These are phyloP conservation scores for Prosopis cineraria DNA, from an alignment of 306 rosid genomes.

Conservation along the genomic window DNA sequence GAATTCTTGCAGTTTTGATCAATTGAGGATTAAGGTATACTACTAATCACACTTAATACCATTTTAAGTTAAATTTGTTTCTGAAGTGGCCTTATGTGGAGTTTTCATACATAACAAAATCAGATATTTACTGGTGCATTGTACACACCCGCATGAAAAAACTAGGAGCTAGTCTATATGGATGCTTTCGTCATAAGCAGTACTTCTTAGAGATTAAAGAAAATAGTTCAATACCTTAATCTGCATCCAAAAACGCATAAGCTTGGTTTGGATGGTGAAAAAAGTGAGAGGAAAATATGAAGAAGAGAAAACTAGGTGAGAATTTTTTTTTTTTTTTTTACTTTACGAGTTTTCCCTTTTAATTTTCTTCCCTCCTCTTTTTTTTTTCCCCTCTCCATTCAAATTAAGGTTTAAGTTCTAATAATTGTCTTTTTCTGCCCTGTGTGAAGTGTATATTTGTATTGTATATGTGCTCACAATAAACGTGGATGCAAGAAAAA, in stretches of 20 bases:
- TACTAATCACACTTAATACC: not conserved
- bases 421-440: not conserved
- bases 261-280: too few species aligned
- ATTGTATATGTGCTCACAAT: too few species aligned
- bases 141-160: not conserved
- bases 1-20: constrained; percentile 36
- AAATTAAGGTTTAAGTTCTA: not conserved
- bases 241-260: not conserved
- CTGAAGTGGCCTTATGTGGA: constrained; percentile 27
- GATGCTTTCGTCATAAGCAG: not conserved
- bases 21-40: constrained; percentile 7
- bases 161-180: not conserved
- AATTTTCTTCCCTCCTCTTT: too few species aligned
- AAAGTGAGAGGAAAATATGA: too few species aligned
- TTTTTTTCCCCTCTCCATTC: too few species aligned
- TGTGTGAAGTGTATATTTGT: too few species aligned
- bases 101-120: not conserved
- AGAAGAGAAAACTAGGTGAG: too few species aligned
- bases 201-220: not conserved
- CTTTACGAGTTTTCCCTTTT: too few species aligned
- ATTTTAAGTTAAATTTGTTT: constrained; percentile 27
- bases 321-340: too few species aligned
- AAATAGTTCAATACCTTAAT: not conserved
- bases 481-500: too few species aligned
- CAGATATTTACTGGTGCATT: not conserved